Percentiles rank a stretch among this genome's conserved stretches.
These are phyloP conservation scores for Kuraishia floccosa DNA, from an alignment of 805 yeast species.

Conservation along the genomic window DNA sequence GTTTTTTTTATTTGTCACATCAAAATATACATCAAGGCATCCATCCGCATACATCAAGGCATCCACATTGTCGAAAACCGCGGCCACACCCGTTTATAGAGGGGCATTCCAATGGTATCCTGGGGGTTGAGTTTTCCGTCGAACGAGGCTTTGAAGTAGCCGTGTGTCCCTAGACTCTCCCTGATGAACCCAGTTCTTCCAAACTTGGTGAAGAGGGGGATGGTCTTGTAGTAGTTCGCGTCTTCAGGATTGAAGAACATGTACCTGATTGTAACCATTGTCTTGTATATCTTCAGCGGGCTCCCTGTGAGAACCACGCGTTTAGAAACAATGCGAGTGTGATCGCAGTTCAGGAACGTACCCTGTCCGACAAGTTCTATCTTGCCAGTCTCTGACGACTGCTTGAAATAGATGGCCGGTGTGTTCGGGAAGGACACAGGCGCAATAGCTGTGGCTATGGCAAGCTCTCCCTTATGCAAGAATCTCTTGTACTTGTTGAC, in stretches of 20 bases:
- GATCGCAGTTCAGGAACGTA: slow-evolving; percentile 77
- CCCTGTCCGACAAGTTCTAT: slow-evolving; percentile 81
- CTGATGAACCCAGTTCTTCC: slow-evolving; percentile 94
- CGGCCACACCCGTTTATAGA: slow-evolving; percentile 95
- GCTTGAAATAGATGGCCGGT: slow-evolving; percentile 77
- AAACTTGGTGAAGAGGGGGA: slow-evolving; percentile 84
- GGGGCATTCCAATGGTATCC: slow-evolving; percentile 88
- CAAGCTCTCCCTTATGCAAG: slow-evolving; percentile 62
- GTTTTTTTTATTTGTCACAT: too few relatives aligned
- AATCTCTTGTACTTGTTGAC: slow-evolving; percentile 82
- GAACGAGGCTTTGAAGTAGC: slow-evolving; percentile 92
- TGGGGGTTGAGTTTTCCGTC: slow-evolving; percentile 86
- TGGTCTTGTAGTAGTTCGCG: slow-evolving; percentile 78
- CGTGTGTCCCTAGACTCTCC: slow-evolving; percentile 96
- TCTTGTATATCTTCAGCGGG: slow-evolving; percentile 90
- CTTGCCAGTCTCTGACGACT: slow-evolving; percentile 27
- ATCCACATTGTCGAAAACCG: slow-evolving; percentile 20
- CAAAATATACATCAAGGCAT: too few relatives aligned
- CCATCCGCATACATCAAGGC: neutral
- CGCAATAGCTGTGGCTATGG: slow-evolving; percentile 78
- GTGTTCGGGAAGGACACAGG: slow-evolving; percentile 79
- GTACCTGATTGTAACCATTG: slow-evolving; percentile 84
- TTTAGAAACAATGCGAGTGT: slow-evolving; percentile 75
- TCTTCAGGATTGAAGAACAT: slow-evolving; percentile 95
- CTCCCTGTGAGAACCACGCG: slow-evolving; percentile 87